Evolutionary conservation across 257 asterid genomes (phyloP).

Genomic region (Solanum peruvianum): DNA sequence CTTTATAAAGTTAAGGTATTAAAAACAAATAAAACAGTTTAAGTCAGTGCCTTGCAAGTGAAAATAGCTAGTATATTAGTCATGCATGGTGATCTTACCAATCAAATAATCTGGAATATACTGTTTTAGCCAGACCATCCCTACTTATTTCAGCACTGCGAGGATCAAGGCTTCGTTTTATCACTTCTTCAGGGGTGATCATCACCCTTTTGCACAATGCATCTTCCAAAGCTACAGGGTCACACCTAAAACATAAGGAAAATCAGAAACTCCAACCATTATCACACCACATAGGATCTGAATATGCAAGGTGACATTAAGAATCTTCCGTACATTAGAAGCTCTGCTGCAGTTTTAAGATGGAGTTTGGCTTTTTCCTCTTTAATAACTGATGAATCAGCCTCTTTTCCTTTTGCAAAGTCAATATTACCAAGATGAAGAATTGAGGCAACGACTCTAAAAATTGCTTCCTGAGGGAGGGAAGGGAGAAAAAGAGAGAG

Average conservation of each 20-base stretch:
- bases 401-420: slow-evolving; percentile 81
- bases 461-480: slow-evolving; percentile 80
- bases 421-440: slow-evolving; percentile 92
- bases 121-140: slow-evolving; percentile 91
- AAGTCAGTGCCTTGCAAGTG: neutral
- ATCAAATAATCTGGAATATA: slow-evolving; percentile 89
- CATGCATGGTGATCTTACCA: slow-evolving; percentile 37
- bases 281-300: slow-evolving; percentile 16
- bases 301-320: slow-evolving; percentile 13
- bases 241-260: slow-evolving; percentile 52
- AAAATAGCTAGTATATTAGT: neutral
- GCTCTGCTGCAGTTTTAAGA: slow-evolving; percentile 78
- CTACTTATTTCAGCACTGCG: slow-evolving; percentile 82
- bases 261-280: slow-evolving; percentile 14
- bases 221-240: slow-evolving; percentile 77
- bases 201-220: slow-evolving; percentile 95
- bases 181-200: slow-evolving; percentile 98
- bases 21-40: neutral
- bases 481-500: neutral
- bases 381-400: slow-evolving; percentile 76
- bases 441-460: slow-evolving; percentile 90
- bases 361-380: slow-evolving; percentile 79
- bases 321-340: slow-evolving; percentile 56
- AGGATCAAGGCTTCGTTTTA: slow-evolving; percentile 96
- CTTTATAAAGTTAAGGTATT: neutral